Evolutionary conservation across 495 filamentous ascomycete genomes (phyloP).

Genomic region (Bathelium albidoporum): DNA sequence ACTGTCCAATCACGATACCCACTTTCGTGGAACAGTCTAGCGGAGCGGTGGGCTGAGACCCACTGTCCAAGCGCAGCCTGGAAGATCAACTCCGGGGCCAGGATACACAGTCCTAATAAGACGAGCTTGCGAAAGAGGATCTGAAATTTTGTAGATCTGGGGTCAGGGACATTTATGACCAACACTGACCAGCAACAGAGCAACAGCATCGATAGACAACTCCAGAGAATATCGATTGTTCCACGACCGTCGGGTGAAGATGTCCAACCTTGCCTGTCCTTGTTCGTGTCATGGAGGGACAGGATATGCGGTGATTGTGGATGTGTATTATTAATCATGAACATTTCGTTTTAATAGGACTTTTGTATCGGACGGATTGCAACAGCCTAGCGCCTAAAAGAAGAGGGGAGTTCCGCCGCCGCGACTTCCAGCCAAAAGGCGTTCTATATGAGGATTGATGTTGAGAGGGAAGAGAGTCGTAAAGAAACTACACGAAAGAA

Average conservation of each 20-base stretch:
- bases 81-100: constrained; percentile 29
- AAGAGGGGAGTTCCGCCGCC: neutral
- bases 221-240: neutral
- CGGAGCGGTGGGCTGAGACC: constrained; percentile 26
- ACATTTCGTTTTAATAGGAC: neutral
- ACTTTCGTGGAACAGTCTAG: constrained; percentile 15
- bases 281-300: neutral
- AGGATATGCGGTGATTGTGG: neutral
- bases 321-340: neutral
- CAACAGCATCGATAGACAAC: neutral
- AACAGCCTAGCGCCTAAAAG: neutral
- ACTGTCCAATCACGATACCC: constrained; percentile 21
- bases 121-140: neutral
- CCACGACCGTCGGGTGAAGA: neutral
- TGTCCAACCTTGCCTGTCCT: neutral
- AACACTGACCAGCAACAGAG: neutral
- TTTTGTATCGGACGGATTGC: neutral
- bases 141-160: neutral
- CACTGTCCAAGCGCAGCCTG: constrained; percentile 31
- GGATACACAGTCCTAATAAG: neutral
- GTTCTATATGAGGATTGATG: neutral
- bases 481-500: neutral
- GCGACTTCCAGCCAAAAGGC: neutral
- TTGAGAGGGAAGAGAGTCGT: neutral
- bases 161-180: neutral